Conservation (phyloP, 768 basidiomycete genomes). For the Trichaptum fuscoviolaceum region DNA sequence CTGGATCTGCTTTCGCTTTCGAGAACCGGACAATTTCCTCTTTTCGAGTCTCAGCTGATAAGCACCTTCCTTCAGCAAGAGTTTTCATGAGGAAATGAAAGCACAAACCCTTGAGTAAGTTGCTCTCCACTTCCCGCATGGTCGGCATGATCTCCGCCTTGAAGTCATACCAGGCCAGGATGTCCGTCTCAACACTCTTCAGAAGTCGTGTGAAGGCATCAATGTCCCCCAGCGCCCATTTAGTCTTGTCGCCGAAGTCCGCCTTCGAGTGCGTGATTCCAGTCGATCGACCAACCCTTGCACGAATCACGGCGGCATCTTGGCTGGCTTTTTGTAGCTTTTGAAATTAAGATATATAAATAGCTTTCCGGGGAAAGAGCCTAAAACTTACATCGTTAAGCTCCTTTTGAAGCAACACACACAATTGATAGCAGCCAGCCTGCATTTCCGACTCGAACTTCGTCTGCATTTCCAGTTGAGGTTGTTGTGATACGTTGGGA, state of each 20-base stretch:
- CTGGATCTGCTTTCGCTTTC: slow-evolving; percentile 71
- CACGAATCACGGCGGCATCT: slow-evolving; percentile 30
- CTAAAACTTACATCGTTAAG: slow-evolving; percentile 50
- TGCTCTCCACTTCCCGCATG: slow-evolving; percentile 55
- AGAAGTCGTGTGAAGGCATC: slow-evolving; percentile 46
- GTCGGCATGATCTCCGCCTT: slow-evolving; percentile 34
- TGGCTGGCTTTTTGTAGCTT: slow-evolving; percentile 44
- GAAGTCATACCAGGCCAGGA: slow-evolving; percentile 41
- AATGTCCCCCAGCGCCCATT: slow-evolving; percentile 53
- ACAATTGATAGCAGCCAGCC: slow-evolving; percentile 38
- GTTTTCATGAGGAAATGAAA: slow-evolving; percentile 1
- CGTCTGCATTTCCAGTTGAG: slow-evolving; percentile 60
- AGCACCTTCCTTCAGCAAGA: slow-evolving; percentile 6
- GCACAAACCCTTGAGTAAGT: slow-evolving; percentile 58
- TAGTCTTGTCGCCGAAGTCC: slow-evolving; percentile 42
- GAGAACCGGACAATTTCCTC: slow-evolving; percentile 82
- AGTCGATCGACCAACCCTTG: slow-evolving; percentile 31
- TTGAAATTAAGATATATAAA: not conserved
- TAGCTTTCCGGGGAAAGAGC: slow-evolving; percentile 1
- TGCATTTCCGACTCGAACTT: slow-evolving; percentile 39
- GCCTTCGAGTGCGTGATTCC: slow-evolving; percentile 34
- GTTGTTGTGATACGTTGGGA: slow-evolving; percentile 11
- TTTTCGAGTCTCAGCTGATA: slow-evolving; percentile 67
- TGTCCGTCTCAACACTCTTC: slow-evolving; percentile 43
- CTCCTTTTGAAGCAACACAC: slow-evolving; percentile 31